Percentiles rank a stretch among this genome's conserved stretches.
Evolutionary conservation across 2,329 filamentous ascomycete genomes (phyloP).

Genomic region (Lachnellula cervina): DNA sequence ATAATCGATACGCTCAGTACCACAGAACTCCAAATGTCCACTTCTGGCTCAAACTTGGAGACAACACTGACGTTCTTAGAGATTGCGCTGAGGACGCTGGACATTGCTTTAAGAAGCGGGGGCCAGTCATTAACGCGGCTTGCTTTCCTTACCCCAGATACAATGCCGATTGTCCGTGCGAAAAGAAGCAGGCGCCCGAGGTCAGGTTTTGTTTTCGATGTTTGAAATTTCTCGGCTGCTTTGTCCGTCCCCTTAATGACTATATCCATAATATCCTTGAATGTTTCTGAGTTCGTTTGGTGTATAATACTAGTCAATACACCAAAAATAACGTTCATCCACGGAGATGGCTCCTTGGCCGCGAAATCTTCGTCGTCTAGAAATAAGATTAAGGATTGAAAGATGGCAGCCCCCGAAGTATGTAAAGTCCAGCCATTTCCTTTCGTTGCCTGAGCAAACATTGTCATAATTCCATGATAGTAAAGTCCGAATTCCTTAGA

Average conservation of each 20-base stretch:
- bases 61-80: constrained; percentile 35
- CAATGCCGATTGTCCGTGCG: constrained; percentile 59
- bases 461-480: constrained; percentile 82
- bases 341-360: constrained; percentile 39
- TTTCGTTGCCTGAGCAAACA: constrained; percentile 80
- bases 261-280: constrained; percentile 60
- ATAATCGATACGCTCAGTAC: constrained; percentile 59
- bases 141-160: constrained; percentile 78
- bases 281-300: constrained; percentile 69
- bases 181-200: constrained; percentile 44
- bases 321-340: constrained; percentile 66
- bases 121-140: constrained; percentile 70
- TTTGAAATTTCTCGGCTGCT: constrained; percentile 36
- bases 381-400: constrained; percentile 44
- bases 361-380: constrained; percentile 44
- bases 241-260: constrained; percentile 48
- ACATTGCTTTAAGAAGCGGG: constrained; percentile 52
- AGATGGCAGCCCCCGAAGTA: constrained; percentile 52
- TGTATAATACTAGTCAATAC: constrained; percentile 79
- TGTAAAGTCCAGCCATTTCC: constrained; percentile 55
- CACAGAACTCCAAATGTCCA: constrained; percentile 51
- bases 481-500: constrained; percentile 63
- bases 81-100: constrained; percentile 46
- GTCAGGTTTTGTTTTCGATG: constrained; percentile 27
- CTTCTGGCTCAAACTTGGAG: constrained; percentile 28